Conservation (phyloP, 2,329 filamentous ascomycete genomes). For the Penicillium fuscoglaucum region DNA sequence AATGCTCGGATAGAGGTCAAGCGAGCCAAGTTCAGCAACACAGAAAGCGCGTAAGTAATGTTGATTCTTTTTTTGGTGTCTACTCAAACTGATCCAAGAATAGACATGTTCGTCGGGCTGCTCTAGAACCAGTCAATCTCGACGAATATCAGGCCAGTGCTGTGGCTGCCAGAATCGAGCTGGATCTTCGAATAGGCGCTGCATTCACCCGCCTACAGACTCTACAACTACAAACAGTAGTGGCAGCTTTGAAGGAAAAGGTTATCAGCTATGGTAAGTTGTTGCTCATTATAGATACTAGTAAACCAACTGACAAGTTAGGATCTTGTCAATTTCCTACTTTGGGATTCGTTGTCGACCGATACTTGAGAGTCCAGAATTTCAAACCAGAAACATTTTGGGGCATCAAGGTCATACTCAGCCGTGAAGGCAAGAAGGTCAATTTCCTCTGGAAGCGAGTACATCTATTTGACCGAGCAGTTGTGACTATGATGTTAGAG, state of each 20-base stretch:
- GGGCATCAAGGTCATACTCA: constrained; percentile 82
- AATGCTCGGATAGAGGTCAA: constrained; percentile 77
- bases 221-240: constrained; percentile 70
- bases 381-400: constrained; percentile 93
- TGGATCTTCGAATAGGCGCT: constrained; percentile 88
- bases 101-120: constrained; percentile 84
- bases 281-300: neutral
- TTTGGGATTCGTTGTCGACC: constrained; percentile 92
- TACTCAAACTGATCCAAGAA: neutral
- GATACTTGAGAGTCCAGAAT: constrained; percentile 90
- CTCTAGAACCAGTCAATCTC: constrained; percentile 71
- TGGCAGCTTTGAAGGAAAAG: constrained; percentile 63
- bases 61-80: neutral
- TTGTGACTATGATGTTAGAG: constrained; percentile 80
- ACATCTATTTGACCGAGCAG: constrained; percentile 83
- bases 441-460: constrained; percentile 80
- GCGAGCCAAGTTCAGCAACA: constrained; percentile 91
- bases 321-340: constrained; percentile 96
- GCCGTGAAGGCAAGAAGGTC: constrained; percentile 73
- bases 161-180: constrained; percentile 83
- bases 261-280: constrained; percentile 76
- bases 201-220: constrained; percentile 90
- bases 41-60: constrained; percentile 73
- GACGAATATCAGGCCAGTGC: constrained; percentile 86
- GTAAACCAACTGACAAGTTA: constrained; percentile 32